Evolutionary conservation across 2,329 filamentous ascomycete genomes (phyloP).

Genomic region (Trichoderma oligosporum): DNA sequence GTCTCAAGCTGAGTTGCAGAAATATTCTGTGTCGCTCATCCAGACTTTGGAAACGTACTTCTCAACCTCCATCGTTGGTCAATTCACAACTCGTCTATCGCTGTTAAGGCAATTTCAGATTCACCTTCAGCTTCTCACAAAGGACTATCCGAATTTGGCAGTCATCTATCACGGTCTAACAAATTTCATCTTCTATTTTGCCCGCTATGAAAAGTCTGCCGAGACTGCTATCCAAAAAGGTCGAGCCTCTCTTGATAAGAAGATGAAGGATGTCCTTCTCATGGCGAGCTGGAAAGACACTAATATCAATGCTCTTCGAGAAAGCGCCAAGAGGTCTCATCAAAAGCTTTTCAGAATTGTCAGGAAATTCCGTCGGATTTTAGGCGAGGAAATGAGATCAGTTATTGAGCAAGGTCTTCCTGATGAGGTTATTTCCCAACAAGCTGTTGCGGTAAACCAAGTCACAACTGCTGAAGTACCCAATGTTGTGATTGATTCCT

Average conservation of each 20-base stretch:
- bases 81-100: constrained; percentile 68
- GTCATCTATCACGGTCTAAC: constrained; percentile 61
- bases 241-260: constrained; percentile 76
- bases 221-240: constrained; percentile 62
- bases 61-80: constrained; percentile 71
- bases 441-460: neutral
- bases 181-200: constrained; percentile 75
- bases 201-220: constrained; percentile 64
- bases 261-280: constrained; percentile 88
- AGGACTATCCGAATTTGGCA: constrained; percentile 56
- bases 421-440: constrained; percentile 39
- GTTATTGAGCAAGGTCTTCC: constrained; percentile 60
- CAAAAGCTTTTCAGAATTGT: constrained; percentile 88
- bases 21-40: constrained; percentile 67
- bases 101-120: constrained; percentile 63
- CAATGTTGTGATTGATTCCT: constrained; percentile 20
- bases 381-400: constrained; percentile 70
- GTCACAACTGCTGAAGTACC: constrained; percentile 17
- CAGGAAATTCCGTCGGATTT: constrained; percentile 77
- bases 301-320: constrained; percentile 82
- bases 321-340: constrained; percentile 87
- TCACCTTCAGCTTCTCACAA: constrained; percentile 60
- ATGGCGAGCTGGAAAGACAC: constrained; percentile 97
- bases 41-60: constrained; percentile 77
- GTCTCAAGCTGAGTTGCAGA: constrained; percentile 54